Evolutionary conservation across 768 basidiomycete species (phyloP), one percentile per base, ranked within the genome.

Genomic region (Suillus subaureus): DNA sequence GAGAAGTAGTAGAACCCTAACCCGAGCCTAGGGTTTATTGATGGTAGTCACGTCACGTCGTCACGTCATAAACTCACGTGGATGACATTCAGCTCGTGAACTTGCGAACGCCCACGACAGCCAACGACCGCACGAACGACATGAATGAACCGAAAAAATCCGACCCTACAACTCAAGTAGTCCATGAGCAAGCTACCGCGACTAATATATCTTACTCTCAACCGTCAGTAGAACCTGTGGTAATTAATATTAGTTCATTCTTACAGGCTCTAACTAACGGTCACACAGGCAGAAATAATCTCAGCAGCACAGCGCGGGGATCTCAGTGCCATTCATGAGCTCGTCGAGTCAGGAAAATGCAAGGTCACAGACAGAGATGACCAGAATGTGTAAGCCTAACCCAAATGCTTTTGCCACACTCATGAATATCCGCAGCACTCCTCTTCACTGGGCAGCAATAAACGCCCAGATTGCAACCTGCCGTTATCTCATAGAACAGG

Each of bases 371-470:
- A 94, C 77, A 82, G 91, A 57, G 97, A 99, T 78, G 84, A 85
- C 35, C 92, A 97, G 75, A 95, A 96, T 70, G 93, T 98, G 76
- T 78, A 65, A 65, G 75, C 39, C 33, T 26, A 45, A 60, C 21
- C 2, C 28, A 42, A 28, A 21, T n/a, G 35, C 60, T 26, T 26
- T 37, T 13, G 23, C 23, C 39, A 15, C 55, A 65, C 31, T 64
- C 26, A 49, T 68, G 67, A 23, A 61, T 54, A 58, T 40, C 13
- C 60, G 9, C 49, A 77, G 76, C 67, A 97, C 96, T 0, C 91
- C 97, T 2, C 85, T 99, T 2, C 97, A 99, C 74, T 99, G 97
- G 97, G 96, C 97, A 9, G 91, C 96, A 1, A 98, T 99, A 74
- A 98, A 98, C 71, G 96, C 95, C 4, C 95, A 98, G 73, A 81